A percentile compares a stretch with the other conserved stretches of the same genome.
phyloP scores from a whole-genome alignment of 768 basidiomycete genomes.

The Lentinula detonsa region DNA sequence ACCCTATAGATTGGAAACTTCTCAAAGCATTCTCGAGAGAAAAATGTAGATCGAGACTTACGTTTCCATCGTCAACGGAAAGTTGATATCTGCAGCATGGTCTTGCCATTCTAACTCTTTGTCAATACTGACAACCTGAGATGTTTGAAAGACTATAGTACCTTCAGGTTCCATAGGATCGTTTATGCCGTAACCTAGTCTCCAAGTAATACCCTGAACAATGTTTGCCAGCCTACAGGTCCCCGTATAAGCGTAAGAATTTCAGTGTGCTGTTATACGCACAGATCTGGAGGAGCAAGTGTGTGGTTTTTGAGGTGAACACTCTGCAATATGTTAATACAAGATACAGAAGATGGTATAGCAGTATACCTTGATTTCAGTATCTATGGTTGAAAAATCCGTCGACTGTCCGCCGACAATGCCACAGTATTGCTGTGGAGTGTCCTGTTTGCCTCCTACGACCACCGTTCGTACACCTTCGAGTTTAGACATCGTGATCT shows the following conservation, averaged over 20 bases:
- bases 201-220: slow-evolving; percentile 57
- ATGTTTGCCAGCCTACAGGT: slow-evolving; percentile 40
- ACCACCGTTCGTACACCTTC: slow-evolving; percentile 53
- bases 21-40: neutral
- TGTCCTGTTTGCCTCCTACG: slow-evolving; percentile 40
- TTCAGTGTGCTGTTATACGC: slow-evolving; percentile 14
- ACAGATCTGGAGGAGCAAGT: slow-evolving; percentile 59
- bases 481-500: slow-evolving; percentile 57
- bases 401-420: slow-evolving; percentile 58
- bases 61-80: slow-evolving; percentile 44
- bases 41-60: slow-evolving; percentile 20
- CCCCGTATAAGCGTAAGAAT: slow-evolving; percentile 1
- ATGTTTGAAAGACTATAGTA: slow-evolving; percentile 15
- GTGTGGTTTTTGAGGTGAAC: slow-evolving; percentile 48
- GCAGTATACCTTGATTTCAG: slow-evolving; percentile 42
- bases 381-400: slow-evolving; percentile 51
- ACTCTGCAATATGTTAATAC: slow-evolving; percentile 25
- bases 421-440: slow-evolving; percentile 55
- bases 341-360: neutral
- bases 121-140: neutral
- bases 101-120: slow-evolving; percentile 48
- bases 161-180: slow-evolving; percentile 53
- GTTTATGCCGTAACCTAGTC: slow-evolving; percentile 52
- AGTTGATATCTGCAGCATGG: slow-evolving; percentile 45
- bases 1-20: slow-evolving; percentile 32